Evolutionary conservation across 2,329 filamentous ascomycete genomes (phyloP), one percentile per base, ranked within the genome.

Genomic region (Fusarium bulbicola): DNA sequence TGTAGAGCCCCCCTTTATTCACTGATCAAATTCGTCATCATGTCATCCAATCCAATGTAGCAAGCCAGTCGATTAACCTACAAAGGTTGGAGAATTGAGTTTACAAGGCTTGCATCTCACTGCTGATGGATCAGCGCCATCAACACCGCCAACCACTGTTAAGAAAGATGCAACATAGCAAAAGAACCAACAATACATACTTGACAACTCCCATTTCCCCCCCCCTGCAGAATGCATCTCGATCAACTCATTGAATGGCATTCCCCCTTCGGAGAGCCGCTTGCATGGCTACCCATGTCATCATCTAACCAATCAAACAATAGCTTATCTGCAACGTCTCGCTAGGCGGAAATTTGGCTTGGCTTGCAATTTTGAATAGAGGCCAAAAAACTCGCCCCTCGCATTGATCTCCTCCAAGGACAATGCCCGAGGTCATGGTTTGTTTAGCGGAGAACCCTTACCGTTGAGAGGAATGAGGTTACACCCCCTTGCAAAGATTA

Each of bases 311-410:
- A 73, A 73, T 73, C 28, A 59, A 26, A 52, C 26, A 50, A 40
- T 46, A 47, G 59, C 37, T 42, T 54, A 56, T 62, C 59, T 66
- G 59, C 69, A 70, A 45, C 58, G 43, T 66, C 53, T 53, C 58
- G 65, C 65, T 57, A 32, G 37, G 18, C 69, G 70, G 70, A 73
- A 58, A 73, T 73, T 69, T 70, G 65, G 28, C 69, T 73, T 72
- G 68, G 64, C 59, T 30, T 39, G 32, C 24, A 66, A 66, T 65
- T 60, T 60, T 70, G 54, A 21, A 62, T 39, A 34, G 40, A 39
- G 12, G 32, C n/a, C 16, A 34, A 21, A 53, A 28, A 37, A 30
- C 11, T 42, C 43, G 30, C 58, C 58, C 39, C 63, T 67, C 30
- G 49, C 37, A 57, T 61, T 47, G 28, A 47, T 53, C 54, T 53